Conservation (phyloP, 768 basidiomycete genomes). For the Holtermanniella nyarrowii region DNA sequence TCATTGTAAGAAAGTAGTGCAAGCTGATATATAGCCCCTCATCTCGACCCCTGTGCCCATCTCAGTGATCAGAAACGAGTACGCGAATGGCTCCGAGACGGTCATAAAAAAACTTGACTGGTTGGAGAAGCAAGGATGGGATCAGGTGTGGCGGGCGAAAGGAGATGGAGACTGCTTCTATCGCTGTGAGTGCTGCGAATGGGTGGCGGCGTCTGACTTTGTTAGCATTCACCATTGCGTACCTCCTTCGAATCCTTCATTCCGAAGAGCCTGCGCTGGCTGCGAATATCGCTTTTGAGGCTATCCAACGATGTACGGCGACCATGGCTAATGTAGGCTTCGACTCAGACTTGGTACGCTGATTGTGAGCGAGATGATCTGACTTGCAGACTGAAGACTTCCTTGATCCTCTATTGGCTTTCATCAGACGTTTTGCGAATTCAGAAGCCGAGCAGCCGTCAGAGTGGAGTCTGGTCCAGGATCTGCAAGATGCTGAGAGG, state of each 20-base stretch:
- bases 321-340: slow-evolving; percentile 55
- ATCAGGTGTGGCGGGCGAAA: slow-evolving; percentile 57
- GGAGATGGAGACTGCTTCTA: slow-evolving; percentile 83
- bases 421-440: slow-evolving; percentile 44
- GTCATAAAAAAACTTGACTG: slow-evolving; percentile 70
- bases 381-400: slow-evolving; percentile 48
- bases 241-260: slow-evolving; percentile 59
- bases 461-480: slow-evolving; percentile 26
- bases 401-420: slow-evolving; percentile 52
- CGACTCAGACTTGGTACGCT: slow-evolving; percentile 54
- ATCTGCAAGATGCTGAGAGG: slow-evolving; percentile 34
- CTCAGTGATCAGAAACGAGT: slow-evolving; percentile 33
- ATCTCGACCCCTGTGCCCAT: slow-evolving; percentile 39
- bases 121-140: slow-evolving; percentile 56
- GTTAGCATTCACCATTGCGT: slow-evolving; percentile 70
- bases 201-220: background rate
- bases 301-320: slow-evolving; percentile 47
- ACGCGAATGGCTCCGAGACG: slow-evolving; percentile 20
- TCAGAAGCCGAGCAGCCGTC: slow-evolving; percentile 7
- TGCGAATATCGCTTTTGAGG: slow-evolving; percentile 48
- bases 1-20: no score
- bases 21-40: slow-evolving; percentile 37
- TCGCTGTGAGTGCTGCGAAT: slow-evolving; percentile 50
- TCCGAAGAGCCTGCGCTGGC: slow-evolving; percentile 45
- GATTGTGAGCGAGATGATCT: background rate